These are phyloP conservation scores for Inosperma sp. DNA, from an alignment of 768 basidiomycete species.

Conservation along the genomic window DNA sequence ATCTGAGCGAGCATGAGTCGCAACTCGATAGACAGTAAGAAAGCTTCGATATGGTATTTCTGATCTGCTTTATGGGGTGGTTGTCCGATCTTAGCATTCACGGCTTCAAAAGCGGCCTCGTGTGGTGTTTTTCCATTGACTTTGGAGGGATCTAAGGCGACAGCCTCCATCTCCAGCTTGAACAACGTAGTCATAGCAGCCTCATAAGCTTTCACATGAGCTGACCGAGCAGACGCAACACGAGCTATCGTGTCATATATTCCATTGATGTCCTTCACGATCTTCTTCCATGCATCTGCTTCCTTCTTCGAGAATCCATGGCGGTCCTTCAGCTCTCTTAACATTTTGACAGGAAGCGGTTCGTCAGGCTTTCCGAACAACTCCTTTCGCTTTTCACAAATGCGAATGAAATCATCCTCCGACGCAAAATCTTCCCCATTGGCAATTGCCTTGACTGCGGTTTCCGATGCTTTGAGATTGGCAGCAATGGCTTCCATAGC, in stretches of 20 bases:
- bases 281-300: conserved; percentile 35
- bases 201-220: conserved; percentile 58
- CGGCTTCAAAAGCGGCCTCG: conserved; percentile 44
- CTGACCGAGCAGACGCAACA: conserved; percentile 44
- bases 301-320: conserved; percentile 12
- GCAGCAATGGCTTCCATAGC: conserved; percentile 1
- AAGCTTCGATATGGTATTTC: conserved; percentile 56
- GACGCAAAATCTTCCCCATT: not conserved
- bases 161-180: conserved; percentile 39
- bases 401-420: not conserved
- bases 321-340: conserved; percentile 3
- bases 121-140: conserved; percentile 39
- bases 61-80: conserved; percentile 54
- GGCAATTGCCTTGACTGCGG: conserved; percentile 6
- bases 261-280: conserved; percentile 30
- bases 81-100: conserved; percentile 50
- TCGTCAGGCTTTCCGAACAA: conserved; percentile 2
- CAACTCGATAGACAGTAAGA: conserved; percentile 49
- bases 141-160: conserved; percentile 26
- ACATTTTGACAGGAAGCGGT: not conserved
- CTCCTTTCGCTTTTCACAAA: conserved; percentile 1
- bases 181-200: conserved; percentile 51
- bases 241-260: conserved; percentile 38
- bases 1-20: conserved; percentile 43
- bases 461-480: not conserved